These are phyloP conservation scores for Alternaria novae-zelandiae DNA, from an alignment of 2,329 filamentous ascomycete species.

Conservation along the genomic window DNA sequence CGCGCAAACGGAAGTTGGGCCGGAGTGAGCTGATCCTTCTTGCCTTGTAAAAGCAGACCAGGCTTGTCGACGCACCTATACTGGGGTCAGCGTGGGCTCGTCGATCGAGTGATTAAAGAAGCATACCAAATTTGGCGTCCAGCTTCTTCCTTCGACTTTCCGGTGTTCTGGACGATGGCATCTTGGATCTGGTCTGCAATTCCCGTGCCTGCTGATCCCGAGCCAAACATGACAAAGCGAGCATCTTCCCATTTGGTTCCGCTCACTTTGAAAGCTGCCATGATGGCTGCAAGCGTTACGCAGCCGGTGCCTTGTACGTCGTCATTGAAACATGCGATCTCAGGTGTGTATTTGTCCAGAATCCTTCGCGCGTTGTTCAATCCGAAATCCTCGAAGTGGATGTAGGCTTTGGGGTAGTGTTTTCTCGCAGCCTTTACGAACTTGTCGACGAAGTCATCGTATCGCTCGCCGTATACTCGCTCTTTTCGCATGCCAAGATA, in stretches of 20 bases:
- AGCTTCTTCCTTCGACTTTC: constrained; percentile 74
- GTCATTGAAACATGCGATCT: constrained; percentile 87
- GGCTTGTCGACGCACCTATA: constrained; percentile 79
- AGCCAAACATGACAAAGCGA: constrained; percentile 77
- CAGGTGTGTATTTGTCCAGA: constrained; percentile 74
- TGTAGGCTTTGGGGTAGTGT: constrained; percentile 78
- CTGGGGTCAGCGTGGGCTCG: constrained; percentile 11
- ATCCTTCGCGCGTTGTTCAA: constrained; percentile 76
- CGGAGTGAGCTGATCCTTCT: constrained; percentile 65
- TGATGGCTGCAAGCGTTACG: constrained; percentile 82
- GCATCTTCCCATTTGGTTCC: constrained; percentile 71
- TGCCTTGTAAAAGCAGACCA: constrained; percentile 72
- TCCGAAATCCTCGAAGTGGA: constrained; percentile 92
- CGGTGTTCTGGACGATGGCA: constrained; percentile 73
- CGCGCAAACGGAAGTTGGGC: constrained; percentile 74
- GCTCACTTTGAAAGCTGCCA: constrained; percentile 75
- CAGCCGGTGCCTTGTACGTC: constrained; percentile 90
- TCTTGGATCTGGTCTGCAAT: constrained; percentile 86
- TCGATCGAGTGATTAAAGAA: no score
- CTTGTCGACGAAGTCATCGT: constrained; percentile 76
- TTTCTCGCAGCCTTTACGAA: constrained; percentile 74
- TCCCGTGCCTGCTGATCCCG: constrained; percentile 81
- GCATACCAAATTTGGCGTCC: constrained; percentile 76
- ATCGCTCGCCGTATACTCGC: constrained; percentile 72
- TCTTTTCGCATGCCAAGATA: constrained; percentile 77